A percentile compares a stretch with the other conserved stretches of the same genome.
Conservation (phyloP, 345 rosid genomes). For the Litchi chinensis region DNA sequence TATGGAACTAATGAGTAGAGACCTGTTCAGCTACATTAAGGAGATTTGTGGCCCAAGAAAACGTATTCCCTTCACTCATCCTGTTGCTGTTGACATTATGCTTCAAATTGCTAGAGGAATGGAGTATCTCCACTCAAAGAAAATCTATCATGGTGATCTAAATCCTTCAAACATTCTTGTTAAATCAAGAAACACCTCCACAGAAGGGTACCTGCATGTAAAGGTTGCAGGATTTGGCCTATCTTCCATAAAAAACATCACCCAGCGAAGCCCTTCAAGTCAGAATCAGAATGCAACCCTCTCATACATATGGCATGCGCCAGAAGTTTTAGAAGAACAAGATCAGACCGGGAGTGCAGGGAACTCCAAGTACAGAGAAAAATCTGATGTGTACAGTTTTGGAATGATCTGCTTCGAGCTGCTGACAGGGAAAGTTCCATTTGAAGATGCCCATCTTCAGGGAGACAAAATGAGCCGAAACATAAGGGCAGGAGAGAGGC, state of each 20-base stretch:
- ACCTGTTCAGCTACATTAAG: slow-evolving; percentile 53
- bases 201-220: slow-evolving; percentile 68
- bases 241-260: slow-evolving; percentile 36
- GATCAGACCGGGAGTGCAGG: slow-evolving; percentile 42
- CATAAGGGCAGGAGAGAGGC: slow-evolving; percentile 88
- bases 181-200: slow-evolving; percentile 55
- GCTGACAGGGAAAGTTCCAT: slow-evolving; percentile 80
- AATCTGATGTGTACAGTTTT: slow-evolving; percentile 85
- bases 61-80: slow-evolving; percentile 56
- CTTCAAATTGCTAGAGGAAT: slow-evolving; percentile 89
- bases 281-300: slow-evolving; percentile 36
- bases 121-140: slow-evolving; percentile 83
- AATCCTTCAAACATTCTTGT: slow-evolving; percentile 70
- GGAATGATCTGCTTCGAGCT: slow-evolving; percentile 94
- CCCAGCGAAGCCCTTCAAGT: slow-evolving; percentile 27
- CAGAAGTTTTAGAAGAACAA: slow-evolving; percentile 81
- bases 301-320: slow-evolving; percentile 78
- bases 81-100: slow-evolving; percentile 73
- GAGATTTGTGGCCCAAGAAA: slow-evolving; percentile 70
- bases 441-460: slow-evolving; percentile 84
- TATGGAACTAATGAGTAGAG: slow-evolving; percentile 81
- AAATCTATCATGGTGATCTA: slow-evolving; percentile 73
- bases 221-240: slow-evolving; percentile 79
- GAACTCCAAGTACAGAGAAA: slow-evolving; percentile 52
- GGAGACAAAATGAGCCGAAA: slow-evolving; percentile 89